These are phyloP conservation scores for Maudiozyma bulderi DNA, from an alignment of 805 yeast species.

Conservation along the genomic window DNA sequence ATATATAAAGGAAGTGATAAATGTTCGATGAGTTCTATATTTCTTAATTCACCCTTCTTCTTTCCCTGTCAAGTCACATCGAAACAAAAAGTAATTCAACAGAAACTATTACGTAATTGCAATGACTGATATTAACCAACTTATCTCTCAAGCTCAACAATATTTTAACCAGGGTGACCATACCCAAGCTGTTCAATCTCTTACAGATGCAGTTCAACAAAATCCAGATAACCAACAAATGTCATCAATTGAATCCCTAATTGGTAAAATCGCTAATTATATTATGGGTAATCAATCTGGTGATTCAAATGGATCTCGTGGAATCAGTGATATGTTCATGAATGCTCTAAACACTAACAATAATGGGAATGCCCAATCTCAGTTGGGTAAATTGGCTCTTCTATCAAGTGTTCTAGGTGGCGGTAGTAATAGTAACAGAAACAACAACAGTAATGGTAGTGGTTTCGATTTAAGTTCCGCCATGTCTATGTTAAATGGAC, in stretches of 20 bases:
- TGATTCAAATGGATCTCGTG: constrained; percentile 5
- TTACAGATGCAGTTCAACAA: constrained; percentile 20
- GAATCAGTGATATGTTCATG: constrained; percentile 17
- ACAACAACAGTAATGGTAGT: not conserved
- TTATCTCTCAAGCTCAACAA: constrained; percentile 17
- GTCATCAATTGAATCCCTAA: constrained; percentile 18
- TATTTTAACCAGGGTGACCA: constrained; percentile 17
- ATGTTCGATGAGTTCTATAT: no score
- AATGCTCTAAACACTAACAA: constrained; percentile 13
- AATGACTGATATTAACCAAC: constrained; percentile 11
- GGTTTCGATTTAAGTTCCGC: constrained; percentile 18
- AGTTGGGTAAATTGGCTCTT: constrained; percentile 25
- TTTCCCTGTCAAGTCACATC: no score
- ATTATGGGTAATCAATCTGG: constrained; percentile 7
- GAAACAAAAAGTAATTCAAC: no score
- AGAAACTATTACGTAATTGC: no score
- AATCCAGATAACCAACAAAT: constrained; percentile 17
- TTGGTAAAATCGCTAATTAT: constrained; percentile 14
- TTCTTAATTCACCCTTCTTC: no score
- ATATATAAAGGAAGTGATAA: no score
- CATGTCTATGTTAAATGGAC: constrained; percentile 14
- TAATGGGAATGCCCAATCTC: constrained; percentile 20
- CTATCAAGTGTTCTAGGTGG: constrained; percentile 17
- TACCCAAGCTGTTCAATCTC: constrained; percentile 20
- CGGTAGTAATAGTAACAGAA: constrained; percentile 4